Conservation (phyloP, 2,329 filamentous ascomycete species). For the Coniochaeta pulveracea region DNA sequence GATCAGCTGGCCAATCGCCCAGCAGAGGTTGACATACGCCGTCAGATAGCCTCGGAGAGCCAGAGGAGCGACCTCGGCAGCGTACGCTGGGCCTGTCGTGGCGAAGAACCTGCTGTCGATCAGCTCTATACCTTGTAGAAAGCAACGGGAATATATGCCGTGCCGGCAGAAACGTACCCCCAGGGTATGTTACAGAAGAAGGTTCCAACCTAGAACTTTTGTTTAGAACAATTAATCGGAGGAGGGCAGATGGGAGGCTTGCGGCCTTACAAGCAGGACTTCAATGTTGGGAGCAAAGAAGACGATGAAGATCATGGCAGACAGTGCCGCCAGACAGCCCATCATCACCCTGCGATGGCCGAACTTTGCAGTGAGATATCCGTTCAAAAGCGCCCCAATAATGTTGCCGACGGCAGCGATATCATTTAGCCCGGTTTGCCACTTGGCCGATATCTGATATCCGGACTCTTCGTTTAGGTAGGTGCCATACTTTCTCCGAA, state of each 20-base stretch:
- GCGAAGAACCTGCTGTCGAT: no score
- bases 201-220: no score
- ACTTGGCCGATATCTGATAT: conserved; percentile 46
- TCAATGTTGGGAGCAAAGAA: not conserved
- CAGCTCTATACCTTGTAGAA: no score
- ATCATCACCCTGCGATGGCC: conserved; percentile 18
- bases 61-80: conserved; percentile 62
- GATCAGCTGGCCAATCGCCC: conserved; percentile 65
- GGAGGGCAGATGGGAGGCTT: no score
- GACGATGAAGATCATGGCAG: not conserved
- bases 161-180: no score
- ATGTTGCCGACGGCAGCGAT: conserved; percentile 12
- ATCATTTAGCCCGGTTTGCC: conserved; percentile 52
- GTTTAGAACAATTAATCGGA: not conserved
- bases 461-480: conserved; percentile 28
- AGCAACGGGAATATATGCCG: no score
- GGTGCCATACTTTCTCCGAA: conserved; percentile 46
- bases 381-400: conserved; percentile 21
- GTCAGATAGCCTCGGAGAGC: conserved; percentile 61
- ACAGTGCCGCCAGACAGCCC: not conserved
- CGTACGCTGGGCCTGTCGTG: conserved; percentile 50
- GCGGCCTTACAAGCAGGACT: conserved; percentile 2
- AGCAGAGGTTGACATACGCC: conserved; percentile 69
- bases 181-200: conserved; percentile 19
- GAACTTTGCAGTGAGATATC: conserved; percentile 23